phyloP scores from a whole-genome alignment of 2,329 filamentous ascomycete species.

The Exophiala phaeomuriformis region DNA sequence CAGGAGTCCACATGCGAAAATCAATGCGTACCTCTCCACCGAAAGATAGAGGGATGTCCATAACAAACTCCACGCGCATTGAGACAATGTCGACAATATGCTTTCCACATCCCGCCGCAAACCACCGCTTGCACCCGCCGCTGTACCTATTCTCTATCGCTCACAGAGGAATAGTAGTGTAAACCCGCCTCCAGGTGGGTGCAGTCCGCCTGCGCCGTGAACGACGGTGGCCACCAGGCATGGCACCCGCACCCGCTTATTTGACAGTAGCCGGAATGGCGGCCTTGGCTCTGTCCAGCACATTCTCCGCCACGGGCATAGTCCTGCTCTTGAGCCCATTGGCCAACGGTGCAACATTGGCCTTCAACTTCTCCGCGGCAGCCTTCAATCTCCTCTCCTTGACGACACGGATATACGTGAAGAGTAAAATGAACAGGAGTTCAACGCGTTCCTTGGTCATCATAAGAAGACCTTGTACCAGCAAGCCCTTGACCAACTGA shows the following conservation, averaged over 20 bases:
- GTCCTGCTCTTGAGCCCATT: slow-evolving; percentile 14
- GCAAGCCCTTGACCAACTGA: slow-evolving; percentile 82
- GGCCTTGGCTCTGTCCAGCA: slow-evolving; percentile 47
- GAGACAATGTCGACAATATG: no score
- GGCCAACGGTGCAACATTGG: slow-evolving; percentile 3
- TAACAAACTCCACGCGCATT: no score
- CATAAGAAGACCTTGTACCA: slow-evolving; percentile 96
- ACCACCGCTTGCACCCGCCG: no score
- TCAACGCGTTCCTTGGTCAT: slow-evolving; percentile 99
- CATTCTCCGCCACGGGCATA: slow-evolving; percentile 23
- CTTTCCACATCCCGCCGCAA: no score
- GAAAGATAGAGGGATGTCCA: no score
- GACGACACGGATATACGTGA: slow-evolving; percentile 70
- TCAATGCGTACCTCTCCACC: no score
- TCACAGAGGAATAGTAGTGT: not conserved
- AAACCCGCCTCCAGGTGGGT: no score
- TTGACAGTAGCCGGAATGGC: slow-evolving; percentile 43
- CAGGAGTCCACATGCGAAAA: no score
- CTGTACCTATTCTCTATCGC: no score
- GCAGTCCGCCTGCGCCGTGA: not conserved
- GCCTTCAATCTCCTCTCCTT: slow-evolving; percentile 63
- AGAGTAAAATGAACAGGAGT: slow-evolving; percentile 74
- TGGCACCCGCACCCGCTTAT: slow-evolving; percentile 27
- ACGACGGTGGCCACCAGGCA: no score
- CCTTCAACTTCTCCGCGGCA: slow-evolving; percentile 44